Evolutionary conservation across 441 rosid species (phyloP), one percentile per base, ranked within the genome.

Genomic region (Hura crepitans): DNA sequence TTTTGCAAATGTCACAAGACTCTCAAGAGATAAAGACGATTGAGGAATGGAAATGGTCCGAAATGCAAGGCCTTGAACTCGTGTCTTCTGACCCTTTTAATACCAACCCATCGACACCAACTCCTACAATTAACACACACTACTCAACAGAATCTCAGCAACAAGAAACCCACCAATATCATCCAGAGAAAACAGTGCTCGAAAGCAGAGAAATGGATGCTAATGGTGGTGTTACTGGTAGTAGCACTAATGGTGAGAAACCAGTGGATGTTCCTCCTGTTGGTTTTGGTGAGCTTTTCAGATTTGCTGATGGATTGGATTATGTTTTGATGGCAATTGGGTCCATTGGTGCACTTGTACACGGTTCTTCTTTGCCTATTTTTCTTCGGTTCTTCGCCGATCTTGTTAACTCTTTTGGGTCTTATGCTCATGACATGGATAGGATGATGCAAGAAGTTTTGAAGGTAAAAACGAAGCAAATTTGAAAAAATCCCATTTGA

Each of bases 61-160:
- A 92, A 88, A 89, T 95, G 95, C 97, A 92, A 89, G 97, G 98
- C 53, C 93, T 92, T 80, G 99, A 95, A 79, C 98, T 92, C 72
- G 77, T 86, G 42, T 76, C 96, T 31, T 74, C 84, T 62, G 73
- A 71, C 72, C 75, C 81, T 79, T 80, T 35, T 42, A 80, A 66
- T 64, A 72, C 77, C 76, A 75, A 66, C 68, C n/a, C 71, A 13
- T 51, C 83, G 39, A 20, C 81, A 10, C 62, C 75, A 28, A 54
- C 76, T 51, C 67, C 54, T 49, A 9, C 15, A 8, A 17, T 39
- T 8, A 57, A 65, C 68, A 37, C 77, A 17, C 43, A 46, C 59
- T 54, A 42, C 69, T 54, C 72, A 1, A 43, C 30, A 65, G 51
- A 56, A 67, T 54, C 25, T 28, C 78, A 70, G 12, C 64, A 60